These are phyloP conservation scores for Phaeosphaeria sp. DNA, from an alignment of 2,329 filamentous ascomycete species.

Conservation along the genomic window DNA sequence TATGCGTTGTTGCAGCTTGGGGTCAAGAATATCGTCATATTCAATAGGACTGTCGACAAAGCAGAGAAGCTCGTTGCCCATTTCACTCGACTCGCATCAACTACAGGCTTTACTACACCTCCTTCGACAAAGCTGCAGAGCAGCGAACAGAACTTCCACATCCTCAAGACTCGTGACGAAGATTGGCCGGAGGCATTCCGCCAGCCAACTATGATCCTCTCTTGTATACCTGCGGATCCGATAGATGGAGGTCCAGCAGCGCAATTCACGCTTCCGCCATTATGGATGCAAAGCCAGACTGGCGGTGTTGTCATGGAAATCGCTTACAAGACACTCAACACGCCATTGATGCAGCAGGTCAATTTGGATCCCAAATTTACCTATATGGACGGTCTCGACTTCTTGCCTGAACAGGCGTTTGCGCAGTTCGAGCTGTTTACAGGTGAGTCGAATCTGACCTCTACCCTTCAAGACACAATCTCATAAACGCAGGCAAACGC, in stretches of 20 bases:
- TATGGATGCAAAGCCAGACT: conserved; percentile 75
- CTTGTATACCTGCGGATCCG: conserved; percentile 75
- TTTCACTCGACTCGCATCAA: conserved; percentile 64
- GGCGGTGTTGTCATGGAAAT: conserved; percentile 78
- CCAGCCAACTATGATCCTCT: conserved; percentile 76
- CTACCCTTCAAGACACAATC: background rate
- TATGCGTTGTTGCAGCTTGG: conserved; percentile 81
- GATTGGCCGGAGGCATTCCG: conserved; percentile 70
- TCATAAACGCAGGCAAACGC: conserved; percentile 58
- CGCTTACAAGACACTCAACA: conserved; percentile 76
- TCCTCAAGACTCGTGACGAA: conserved; percentile 65
- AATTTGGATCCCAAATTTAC: conserved; percentile 71
- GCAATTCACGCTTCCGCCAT: conserved; percentile 71
- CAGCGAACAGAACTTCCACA: conserved; percentile 59
- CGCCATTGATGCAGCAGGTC: conserved; percentile 73
- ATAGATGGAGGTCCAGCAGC: conserved; percentile 70
- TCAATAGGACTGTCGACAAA: conserved; percentile 73
- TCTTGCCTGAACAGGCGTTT: conserved; percentile 79
- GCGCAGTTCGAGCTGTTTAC: conserved; percentile 85
- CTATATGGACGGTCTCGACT: conserved; percentile 75
- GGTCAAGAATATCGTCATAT: conserved; percentile 76
- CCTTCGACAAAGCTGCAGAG: conserved; percentile 22
- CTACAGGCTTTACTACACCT: conserved; percentile 21
- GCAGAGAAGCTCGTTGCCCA: conserved; percentile 72
- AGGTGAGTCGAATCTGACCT: conserved; percentile 33